A percentile compares a stretch with the other conserved stretches of the same genome.
Conservation (phyloP, 1,284 basidiomycete species). For the Phlebopus sp. region DNA sequence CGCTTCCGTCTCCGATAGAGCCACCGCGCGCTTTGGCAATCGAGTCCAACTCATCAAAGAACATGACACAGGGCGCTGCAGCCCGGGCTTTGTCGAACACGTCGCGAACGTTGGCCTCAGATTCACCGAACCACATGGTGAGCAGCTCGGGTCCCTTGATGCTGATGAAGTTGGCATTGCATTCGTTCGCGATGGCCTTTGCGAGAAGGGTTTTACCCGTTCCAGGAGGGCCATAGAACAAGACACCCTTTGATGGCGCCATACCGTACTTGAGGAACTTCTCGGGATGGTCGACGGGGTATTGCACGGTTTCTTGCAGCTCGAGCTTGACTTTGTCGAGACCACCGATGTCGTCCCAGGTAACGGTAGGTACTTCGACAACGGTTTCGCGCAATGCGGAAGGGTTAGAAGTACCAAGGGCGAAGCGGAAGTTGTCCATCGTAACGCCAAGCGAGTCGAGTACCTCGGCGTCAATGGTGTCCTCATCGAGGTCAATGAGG, state of each 20-base stretch:
- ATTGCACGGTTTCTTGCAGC: conserved; percentile 98
- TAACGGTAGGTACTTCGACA: conserved; percentile 89
- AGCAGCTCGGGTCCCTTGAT: conserved; percentile 97
- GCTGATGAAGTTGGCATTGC: conserved; percentile 97
- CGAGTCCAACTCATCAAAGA: conserved; percentile 99
- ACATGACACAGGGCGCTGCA: conserved; percentile 99
- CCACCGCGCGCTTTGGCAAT: conserved; percentile 95
- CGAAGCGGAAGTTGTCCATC: conserved; percentile 92
- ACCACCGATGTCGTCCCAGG: conserved; percentile 99
- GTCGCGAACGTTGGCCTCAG: conserved; percentile 98
- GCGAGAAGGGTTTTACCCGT: conserved; percentile 95
- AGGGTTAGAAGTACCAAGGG: conserved; percentile 82
- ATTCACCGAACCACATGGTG: conserved; percentile 99
- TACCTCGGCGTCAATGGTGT: conserved; percentile 88
- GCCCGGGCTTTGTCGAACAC: conserved; percentile 99
- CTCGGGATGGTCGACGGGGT: conserved; percentile 99
- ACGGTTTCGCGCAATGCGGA: conserved; percentile 87
- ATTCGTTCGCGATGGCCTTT: conserved; percentile 99
- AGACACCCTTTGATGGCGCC: conserved; percentile 97
- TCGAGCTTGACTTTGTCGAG: conserved; percentile 99
- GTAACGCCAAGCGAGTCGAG: conserved; percentile 86
- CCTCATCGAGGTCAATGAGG: conserved; percentile 79
- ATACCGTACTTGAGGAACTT: conserved; percentile 99
- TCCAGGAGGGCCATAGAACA: conserved; percentile 97
- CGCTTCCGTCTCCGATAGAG: conserved; percentile 84